Base-by-base conservation (phyloP, 1,284 basidiomycete genomes). In the Agaricales sp. region DNA sequence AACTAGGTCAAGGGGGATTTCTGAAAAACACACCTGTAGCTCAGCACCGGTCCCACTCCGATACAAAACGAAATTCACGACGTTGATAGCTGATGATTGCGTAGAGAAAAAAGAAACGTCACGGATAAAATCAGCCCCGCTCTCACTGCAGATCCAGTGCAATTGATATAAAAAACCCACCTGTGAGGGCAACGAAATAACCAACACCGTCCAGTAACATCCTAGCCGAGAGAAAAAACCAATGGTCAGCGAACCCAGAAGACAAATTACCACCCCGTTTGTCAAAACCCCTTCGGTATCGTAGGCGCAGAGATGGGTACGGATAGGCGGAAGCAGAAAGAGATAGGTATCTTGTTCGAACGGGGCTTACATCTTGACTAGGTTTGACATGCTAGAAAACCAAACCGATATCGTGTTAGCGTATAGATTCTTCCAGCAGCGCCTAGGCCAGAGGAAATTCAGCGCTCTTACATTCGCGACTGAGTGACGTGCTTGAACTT, bases 401-500 rank as follows among this genome's bases (percentile, higher is more conserved):
- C 39, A n/a, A n/a, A n/a, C n/a, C n/a, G n/a, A n/a, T n/a, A n/a
- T n/a, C n/a, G n/a, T n/a, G n/a, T n/a, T n/a, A n/a, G n/a, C n/a
- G n/a, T n/a, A n/a, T n/a, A n/a, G n/a, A n/a, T n/a, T n/a, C n/a
- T n/a, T n/a, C n/a, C n/a, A n/a, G n/a, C n/a, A n/a, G n/a, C n/a
- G n/a, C n/a, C n/a, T n/a, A n/a, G n/a, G n/a, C n/a, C n/a, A n/a
- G n/a, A n/a, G n/a, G n/a, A n/a, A n/a, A n/a, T n/a, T n/a, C n/a
- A n/a, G n/a, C n/a, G n/a, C n/a, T n/a, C 39, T n/a, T 41, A 41
- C 39, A 41, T 18, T 4, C 4, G 39, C 6, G 39, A 41, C 39
- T 18, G 39, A 4, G 39, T 41, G 16, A 20, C 39, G 39, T 41
- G 39, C 18, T 41, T 41, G 39, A 41, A 41, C 39, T 41, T 41